Conservation (phyloP, 345 rosid genomes). For the Gossypium raimondii region DNA sequence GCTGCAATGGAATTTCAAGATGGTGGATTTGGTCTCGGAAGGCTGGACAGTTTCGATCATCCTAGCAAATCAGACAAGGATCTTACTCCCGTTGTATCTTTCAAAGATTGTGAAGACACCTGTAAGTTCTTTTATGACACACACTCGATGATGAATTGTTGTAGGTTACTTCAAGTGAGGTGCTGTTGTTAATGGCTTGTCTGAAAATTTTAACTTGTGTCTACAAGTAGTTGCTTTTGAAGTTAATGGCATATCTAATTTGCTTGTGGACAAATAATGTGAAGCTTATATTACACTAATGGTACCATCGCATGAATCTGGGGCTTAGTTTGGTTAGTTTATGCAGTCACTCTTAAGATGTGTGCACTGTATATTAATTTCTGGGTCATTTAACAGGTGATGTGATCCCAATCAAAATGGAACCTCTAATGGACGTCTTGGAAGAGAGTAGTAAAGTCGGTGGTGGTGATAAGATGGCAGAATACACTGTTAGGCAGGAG, state of each 20-base stretch:
- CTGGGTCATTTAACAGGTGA: conserved; percentile 5
- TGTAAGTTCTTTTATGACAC: conserved; percentile 33
- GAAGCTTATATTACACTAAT: no score
- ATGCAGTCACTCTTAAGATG: no score
- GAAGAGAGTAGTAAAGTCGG: conserved; percentile 24
- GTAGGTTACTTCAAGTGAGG: background rate
- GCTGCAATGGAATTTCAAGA: conserved; percentile 58
- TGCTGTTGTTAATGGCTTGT: background rate
- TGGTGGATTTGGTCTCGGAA: conserved; percentile 15
- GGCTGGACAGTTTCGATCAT: background rate
- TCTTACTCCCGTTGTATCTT: conserved; percentile 3
- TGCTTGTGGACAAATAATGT: no score
- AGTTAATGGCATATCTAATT: background rate
- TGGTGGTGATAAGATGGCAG: conserved; percentile 15
- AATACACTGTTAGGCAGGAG: conserved; percentile 12
- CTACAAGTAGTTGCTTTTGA: background rate
- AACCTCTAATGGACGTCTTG: conserved; percentile 16
- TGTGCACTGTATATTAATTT: no score
- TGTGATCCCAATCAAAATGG: conserved; percentile 18
- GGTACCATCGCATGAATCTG: background rate
- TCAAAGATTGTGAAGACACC: conserved; percentile 23
- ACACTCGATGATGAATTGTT: conserved; percentile 7
- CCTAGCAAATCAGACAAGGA: conserved; percentile 14
- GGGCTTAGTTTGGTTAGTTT: background rate
- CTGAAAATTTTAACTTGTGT: background rate